Evolutionary conservation across 2,329 filamentous ascomycete genomes (phyloP).

Genomic region (Phaeophleospora eucalypticola): DNA sequence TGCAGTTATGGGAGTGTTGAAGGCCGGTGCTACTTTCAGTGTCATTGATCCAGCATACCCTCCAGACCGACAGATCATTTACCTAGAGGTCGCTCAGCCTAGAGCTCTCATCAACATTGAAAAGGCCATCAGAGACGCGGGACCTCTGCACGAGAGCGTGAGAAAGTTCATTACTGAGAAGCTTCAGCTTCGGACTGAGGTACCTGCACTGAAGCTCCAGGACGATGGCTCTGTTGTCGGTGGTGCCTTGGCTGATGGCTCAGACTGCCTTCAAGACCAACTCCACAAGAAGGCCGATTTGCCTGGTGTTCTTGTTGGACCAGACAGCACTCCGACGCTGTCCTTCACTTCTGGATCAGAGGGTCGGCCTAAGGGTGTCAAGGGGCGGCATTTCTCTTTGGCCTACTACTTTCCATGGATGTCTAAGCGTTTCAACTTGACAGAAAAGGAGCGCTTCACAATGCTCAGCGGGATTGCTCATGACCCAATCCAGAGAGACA

Average conservation of each 20-base stretch:
- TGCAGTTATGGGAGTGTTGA: slow-evolving; percentile 70
- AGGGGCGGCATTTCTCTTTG: slow-evolving; percentile 80
- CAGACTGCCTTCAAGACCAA: slow-evolving; percentile 62
- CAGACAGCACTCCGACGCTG: slow-evolving; percentile 75
- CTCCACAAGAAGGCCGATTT: slow-evolving; percentile 51
- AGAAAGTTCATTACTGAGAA: slow-evolving; percentile 67
- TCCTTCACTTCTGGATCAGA: slow-evolving; percentile 62
- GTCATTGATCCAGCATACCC: slow-evolving; percentile 80
- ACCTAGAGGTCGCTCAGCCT: slow-evolving; percentile 74
- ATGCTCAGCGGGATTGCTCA: slow-evolving; percentile 83
- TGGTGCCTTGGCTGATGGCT: slow-evolving; percentile 56
- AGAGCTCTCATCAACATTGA: slow-evolving; percentile 68
- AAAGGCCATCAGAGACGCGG: slow-evolving; percentile 65
- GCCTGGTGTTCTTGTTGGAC: slow-evolving; percentile 74
- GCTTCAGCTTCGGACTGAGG: slow-evolving; percentile 65
- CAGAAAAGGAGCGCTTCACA: slow-evolving; percentile 70
- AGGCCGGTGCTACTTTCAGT: slow-evolving; percentile 57
- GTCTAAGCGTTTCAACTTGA: slow-evolving; percentile 74
- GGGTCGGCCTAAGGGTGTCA: slow-evolving; percentile 78
- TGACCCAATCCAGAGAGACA: slow-evolving; percentile 62
- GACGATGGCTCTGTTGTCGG: slow-evolving; percentile 71
- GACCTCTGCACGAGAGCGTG: slow-evolving; percentile 58
- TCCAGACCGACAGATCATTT: slow-evolving; percentile 74
- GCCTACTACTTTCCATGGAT: slow-evolving; percentile 92
- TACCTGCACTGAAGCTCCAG: slow-evolving; percentile 68